A percentile compares a stretch with the other conserved stretches of the same genome.
Evolutionary conservation across 768 basidiomycete species (phyloP).

Genomic region (Tephrocybe sp.): DNA sequence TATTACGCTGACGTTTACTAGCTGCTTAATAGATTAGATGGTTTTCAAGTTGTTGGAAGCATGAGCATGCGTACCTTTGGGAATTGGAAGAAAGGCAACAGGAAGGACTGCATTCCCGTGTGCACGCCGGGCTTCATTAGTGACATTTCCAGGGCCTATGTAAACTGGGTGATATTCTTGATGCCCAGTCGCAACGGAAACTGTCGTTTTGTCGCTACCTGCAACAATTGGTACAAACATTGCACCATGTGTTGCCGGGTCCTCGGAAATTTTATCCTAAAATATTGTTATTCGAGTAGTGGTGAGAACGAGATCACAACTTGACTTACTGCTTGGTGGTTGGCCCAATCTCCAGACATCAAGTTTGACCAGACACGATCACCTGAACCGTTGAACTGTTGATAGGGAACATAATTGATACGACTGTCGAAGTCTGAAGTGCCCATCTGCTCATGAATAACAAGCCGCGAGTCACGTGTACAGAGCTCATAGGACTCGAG

Average conservation of each 20-base stretch:
- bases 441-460: conserved; percentile 9
- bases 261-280: conserved; percentile 23
- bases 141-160: conserved; percentile 28
- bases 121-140: conserved; percentile 28
- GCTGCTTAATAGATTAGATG: too few relatives aligned
- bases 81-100: conserved; percentile 11
- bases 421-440: conserved; percentile 12
- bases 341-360: conserved; percentile 37
- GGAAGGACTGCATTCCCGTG: conserved; percentile 27
- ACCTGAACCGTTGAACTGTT: conserved; percentile 11
- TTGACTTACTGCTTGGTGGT: conserved; percentile 27
- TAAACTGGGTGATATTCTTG: conserved; percentile 35
- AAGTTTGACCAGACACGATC: conserved; percentile 32
- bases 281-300: too few relatives aligned
- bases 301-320: not conserved
- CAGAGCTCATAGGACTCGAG: conserved; percentile 3
- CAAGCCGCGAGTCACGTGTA: not conserved
- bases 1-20: conserved; percentile 1
- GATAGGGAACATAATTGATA: conserved; percentile 11
- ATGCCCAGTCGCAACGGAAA: conserved; percentile 35
- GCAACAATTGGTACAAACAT: conserved; percentile 31
- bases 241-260: conserved; percentile 22
- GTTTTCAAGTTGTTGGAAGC: not conserved
- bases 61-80: conserved; percentile 3
- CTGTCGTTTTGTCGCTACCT: conserved; percentile 38